Base-by-base conservation (phyloP, 2,329 filamentous ascomycete species). In the Lecanosticta acicola region DNA sequence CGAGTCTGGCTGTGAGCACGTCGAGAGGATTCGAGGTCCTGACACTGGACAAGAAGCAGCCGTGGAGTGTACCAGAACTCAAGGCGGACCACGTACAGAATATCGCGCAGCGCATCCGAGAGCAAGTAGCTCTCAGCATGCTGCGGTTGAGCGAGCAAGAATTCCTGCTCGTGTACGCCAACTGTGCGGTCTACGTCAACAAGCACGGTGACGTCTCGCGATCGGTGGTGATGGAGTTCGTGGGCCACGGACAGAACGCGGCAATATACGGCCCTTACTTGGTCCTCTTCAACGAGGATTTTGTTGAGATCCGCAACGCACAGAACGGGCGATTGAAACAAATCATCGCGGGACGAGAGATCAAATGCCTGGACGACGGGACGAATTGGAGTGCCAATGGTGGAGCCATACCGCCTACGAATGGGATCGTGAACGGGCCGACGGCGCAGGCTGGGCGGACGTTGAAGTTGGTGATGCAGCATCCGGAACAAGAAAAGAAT, bases 171-270 rank as follows among this genome's bases (percentile, higher is more conserved):
- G 87, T 86, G 32, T 98, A 97, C 66, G 87, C 94, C 67, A 89
- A 96, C 67, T 97, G 91, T 59, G 93, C 90, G 14, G 90, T 98
- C 7, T 98, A 97, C 62, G 86, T 97, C 63, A 94, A 98, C 73
- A 96, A 97, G 69, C 89, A 97, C 67, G 93, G 93, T 55, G 93
- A 98, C 51, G 88, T 98, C 20, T 91, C 83, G 32, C 85, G 94
- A 37, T 88, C 85, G 20, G 87, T 97, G 48, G 90, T 97, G 61
- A 95, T 98, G 89, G 89, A 97, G 64, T 98, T 97, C 66, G 93
- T 94, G n/a, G 93, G 93, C 56, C 91, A 85, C 60, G 93, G 93
- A 1, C 83, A 84, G 51, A 81, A 82, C 10, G 90, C 90, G 1
- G 93, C 89, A 51, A 83, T 97, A 71, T 94, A 88, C 59, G 90